Evolutionary conservation across 2,329 filamentous ascomycete species (phyloP), one percentile per base, ranked within the genome.

Genomic region (Colletotrichum simmondsii): DNA sequence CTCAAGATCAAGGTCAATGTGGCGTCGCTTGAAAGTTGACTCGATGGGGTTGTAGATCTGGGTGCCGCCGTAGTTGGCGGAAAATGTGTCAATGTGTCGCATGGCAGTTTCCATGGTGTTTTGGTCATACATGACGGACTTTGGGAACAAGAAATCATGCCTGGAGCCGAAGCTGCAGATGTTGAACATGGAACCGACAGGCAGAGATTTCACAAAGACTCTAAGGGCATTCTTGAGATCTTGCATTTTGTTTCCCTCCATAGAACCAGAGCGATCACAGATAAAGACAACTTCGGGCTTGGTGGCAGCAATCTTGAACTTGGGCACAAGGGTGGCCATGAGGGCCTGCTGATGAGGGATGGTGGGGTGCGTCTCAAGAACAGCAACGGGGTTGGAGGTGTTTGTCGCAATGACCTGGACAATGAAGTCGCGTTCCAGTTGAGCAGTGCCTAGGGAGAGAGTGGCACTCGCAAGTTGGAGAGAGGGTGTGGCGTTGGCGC

Each of bases 271-370:
- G 64, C 92, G 88, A 78, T 95, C 93, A 68, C 91, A 92, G 5
- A 95, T 83, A 75, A 95, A 94, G 22, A 95, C 89, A 26, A 95
- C 87, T 78, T 95, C 93, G 4, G 86, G 84, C 66, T 79, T 81
- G 10, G 86, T 84, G 0, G 86, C 78, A 0, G 90, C 89, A 0
- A 94, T 82, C n/a, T 85, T 84, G 81, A 94, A 94, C 74, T 90
- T 91, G 2, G 93, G 93, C 0, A 94, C 91, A 0, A 95, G 83
- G 0, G 92, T 93, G 0, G 88, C 84, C 92, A 95, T 94, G 71
- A 95, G 78, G 0, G 92, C 92, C 4, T 90, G 86, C 61, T 93
- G 91, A 67, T 89, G 85, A 0, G 87, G 83, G 2, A 93, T 84
- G 0, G 83, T 87, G 0, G 92, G 88, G 75, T 95, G 92, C 0